Evolutionary conservation across 345 rosid species (phyloP).

Genomic region (Diplotaxis tenuifolia): DNA sequence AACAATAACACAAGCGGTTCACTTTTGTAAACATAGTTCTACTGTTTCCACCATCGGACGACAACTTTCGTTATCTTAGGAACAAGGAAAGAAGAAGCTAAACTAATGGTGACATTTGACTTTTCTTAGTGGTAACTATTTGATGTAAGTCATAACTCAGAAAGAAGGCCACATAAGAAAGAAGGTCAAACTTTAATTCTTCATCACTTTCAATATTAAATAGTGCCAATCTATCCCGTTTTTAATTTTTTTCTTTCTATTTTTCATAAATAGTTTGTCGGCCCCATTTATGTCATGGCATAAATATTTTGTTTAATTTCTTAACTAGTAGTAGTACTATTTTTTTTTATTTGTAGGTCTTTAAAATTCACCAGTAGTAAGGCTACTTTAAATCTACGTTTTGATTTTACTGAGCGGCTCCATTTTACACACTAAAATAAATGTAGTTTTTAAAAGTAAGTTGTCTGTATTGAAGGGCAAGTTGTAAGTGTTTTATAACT

Average conservation of each 20-base stretch:
- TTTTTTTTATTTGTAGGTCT: slow-evolving; percentile 22
- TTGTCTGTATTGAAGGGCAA: neutral
- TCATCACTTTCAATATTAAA: slow-evolving; percentile 30
- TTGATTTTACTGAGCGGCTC: slow-evolving; percentile 30
- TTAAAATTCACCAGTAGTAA: slow-evolving; percentile 22
- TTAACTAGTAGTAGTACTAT: slow-evolving; percentile 4
- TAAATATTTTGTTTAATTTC: slow-evolving; percentile 20
- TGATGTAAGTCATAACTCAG: slow-evolving; percentile 23
- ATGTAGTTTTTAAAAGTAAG: slow-evolving; percentile 1
- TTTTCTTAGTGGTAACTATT: slow-evolving; percentile 5
- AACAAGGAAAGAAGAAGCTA: slow-evolving; percentile 12
- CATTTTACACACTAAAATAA: slow-evolving; percentile 21
- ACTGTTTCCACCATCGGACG: neutral
- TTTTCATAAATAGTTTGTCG: slow-evolving; percentile 20
- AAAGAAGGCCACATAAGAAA: slow-evolving; percentile 37
- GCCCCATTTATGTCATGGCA: slow-evolving; percentile 26
- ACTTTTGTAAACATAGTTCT: neutral
- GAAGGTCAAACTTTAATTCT: slow-evolving; percentile 48
- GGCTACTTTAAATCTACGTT: slow-evolving; percentile 12
- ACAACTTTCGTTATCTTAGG: slow-evolving; percentile 5
- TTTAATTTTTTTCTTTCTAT: neutral
- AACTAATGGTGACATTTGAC: slow-evolving; percentile 28
- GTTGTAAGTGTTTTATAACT: neutral
- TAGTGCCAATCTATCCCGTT: slow-evolving; percentile 1
- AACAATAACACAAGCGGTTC: neutral